Percentiles rank a stretch among this genome's conserved stretches.
These are phyloP conservation scores for Phytophthora palmivora DNA, from an alignment of 352 stramenopile species.

Conservation along the genomic window DNA sequence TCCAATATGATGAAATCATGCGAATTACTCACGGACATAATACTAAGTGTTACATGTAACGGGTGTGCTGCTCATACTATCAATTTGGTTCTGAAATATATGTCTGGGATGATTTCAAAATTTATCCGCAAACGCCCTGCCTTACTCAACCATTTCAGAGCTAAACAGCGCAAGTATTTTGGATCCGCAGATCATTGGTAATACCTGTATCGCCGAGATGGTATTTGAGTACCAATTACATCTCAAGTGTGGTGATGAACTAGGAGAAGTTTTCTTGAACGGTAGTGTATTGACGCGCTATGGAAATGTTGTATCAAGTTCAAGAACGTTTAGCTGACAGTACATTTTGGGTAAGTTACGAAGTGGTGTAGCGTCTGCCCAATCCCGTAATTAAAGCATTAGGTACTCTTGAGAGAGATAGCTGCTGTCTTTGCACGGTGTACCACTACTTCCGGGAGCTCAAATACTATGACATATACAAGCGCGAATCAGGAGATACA, in stretches of 20 bases:
- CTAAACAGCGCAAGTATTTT: background rate
- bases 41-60: background rate
- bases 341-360: too few species aligned
- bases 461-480: conserved; percentile 28
- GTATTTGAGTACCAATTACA: conserved; percentile 16
- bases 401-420: too few species aligned
- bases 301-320: background rate
- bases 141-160: conserved; percentile 9
- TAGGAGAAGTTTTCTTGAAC: conserved; percentile 8
- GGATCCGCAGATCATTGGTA: conserved; percentile 1
- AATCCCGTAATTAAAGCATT: too few species aligned
- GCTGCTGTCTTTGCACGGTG: too few species aligned
- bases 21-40: background rate
- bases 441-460: too few species aligned
- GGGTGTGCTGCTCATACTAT: conserved; percentile 14
- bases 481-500: too few species aligned
- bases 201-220: conserved; percentile 12
- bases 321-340: too few species aligned
- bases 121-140: conserved; percentile 11
- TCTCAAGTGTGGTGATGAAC: conserved; percentile 11
- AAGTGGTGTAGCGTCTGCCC: too few species aligned
- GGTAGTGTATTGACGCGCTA: background rate
- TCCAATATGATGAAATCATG: conserved; percentile 13
- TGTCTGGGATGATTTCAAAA: conserved; percentile 9
- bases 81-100: conserved; percentile 11